These are phyloP conservation scores for Ceriops zippeliana DNA, from an alignment of 345 rosid species.

Conservation along the genomic window DNA sequence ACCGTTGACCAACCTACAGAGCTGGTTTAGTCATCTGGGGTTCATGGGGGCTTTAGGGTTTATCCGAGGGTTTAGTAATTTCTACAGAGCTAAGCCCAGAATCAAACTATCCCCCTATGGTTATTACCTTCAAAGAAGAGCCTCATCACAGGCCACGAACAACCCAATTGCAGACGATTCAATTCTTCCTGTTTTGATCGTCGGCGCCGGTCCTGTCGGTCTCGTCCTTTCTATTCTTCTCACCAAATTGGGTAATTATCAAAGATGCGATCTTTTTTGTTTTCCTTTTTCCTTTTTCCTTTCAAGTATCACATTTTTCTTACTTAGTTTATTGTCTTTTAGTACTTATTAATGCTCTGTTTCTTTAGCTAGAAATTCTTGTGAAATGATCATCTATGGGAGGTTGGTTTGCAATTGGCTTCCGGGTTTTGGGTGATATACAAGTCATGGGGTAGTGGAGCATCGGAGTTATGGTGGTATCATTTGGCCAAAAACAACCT, in stretches of 20 bases:
- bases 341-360: not conserved
- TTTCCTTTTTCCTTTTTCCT: not conserved
- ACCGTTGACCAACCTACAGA: not conserved
- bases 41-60: constrained; percentile 49
- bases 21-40: constrained; percentile 4
- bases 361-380: not conserved
- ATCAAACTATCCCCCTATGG: constrained; percentile 26
- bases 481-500: not conserved
- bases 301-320: not conserved
- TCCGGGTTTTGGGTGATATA: not conserved
- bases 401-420: not conserved
- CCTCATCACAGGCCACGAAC: constrained; percentile 25
- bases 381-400: not conserved
- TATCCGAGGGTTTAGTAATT: constrained; percentile 33
- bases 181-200: constrained; percentile 75
- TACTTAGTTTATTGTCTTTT: not conserved
- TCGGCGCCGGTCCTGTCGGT: constrained; percentile 97
- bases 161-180: constrained; percentile 26
- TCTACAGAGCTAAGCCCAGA: constrained; percentile 26
- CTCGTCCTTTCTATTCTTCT: constrained; percentile 82
- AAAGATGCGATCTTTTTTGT: no score
- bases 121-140: constrained; percentile 28
- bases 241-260: constrained; percentile 60
- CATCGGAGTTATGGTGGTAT: not conserved
- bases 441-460: not conserved